Evolutionary conservation across 148 eudicot genomes (phyloP).

Genomic region (Vaccinium macrocarpon): DNA sequence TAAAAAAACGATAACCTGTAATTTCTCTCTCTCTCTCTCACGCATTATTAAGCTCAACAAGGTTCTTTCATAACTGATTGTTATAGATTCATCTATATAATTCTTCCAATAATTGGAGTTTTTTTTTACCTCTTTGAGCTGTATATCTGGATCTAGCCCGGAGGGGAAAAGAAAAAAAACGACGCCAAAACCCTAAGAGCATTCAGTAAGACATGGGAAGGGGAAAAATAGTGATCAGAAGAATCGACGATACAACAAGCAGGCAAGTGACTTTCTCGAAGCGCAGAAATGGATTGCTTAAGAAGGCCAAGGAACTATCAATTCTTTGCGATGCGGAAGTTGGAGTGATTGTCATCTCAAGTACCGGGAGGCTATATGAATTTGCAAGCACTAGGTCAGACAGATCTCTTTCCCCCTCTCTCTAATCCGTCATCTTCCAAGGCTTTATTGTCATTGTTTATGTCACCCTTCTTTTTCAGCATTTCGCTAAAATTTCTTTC

Average conservation of each 20-base stretch:
- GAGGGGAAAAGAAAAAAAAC: too few species aligned
- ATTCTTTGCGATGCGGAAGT: conserved; percentile 12
- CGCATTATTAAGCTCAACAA: neutral
- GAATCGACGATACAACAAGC: conserved; percentile 8
- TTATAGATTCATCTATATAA: neutral
- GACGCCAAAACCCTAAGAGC: neutral
- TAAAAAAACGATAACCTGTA: neutral
- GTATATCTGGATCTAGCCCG: neutral
- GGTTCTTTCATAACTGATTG: neutral
- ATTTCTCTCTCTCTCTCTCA: neutral
- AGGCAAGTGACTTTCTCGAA: conserved; percentile 14
- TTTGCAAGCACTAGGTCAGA: conserved; percentile 1
- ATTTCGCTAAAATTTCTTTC: too few species aligned
- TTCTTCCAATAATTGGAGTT: neutral
- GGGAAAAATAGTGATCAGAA: conserved; percentile 2
- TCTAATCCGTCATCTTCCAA: neutral
- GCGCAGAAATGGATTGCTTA: conserved; percentile 10
- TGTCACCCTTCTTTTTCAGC: neutral
- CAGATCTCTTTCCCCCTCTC: neutral
- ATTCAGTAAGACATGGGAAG: neutral
- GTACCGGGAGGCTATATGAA: neutral
- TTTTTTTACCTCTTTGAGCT: neutral
- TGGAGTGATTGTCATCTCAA: conserved; percentile 2
- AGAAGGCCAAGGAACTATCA: conserved; percentile 11
- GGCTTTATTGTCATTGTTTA: neutral